phyloP scores from a whole-genome alignment of 73 alveolate species.

The Paramecium sonneborni region DNA sequence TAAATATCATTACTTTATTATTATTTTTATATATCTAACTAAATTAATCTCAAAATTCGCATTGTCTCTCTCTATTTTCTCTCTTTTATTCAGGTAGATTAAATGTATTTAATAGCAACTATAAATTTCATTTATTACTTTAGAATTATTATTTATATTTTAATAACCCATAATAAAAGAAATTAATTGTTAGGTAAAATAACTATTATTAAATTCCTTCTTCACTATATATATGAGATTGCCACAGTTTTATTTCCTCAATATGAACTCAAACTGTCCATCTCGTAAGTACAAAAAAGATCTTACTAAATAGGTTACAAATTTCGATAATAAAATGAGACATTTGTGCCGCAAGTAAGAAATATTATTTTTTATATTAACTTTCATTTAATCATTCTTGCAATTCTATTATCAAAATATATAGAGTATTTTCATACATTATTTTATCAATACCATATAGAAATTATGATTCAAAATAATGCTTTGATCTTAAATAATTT shows the following conservation, averaged over 20 bases:
- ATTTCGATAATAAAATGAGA: slow-evolving; percentile 25
- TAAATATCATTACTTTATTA: too few relatives aligned
- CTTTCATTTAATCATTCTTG: background rate
- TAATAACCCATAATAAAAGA: background rate
- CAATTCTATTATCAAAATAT: too few relatives aligned
- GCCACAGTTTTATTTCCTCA: slow-evolving; percentile 44
- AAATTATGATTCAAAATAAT: too few relatives aligned
- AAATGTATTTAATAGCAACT: too few relatives aligned
- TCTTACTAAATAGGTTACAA: slow-evolving; percentile 35
- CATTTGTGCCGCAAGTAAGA: slow-evolving; percentile 43
- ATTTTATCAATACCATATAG: too few relatives aligned
- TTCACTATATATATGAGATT: slow-evolving; percentile 5
- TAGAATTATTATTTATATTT: background rate
- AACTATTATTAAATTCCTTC: background rate
- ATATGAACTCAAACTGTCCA: slow-evolving; percentile 43
- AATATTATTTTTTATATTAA: background rate
- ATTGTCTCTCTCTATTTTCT: too few relatives aligned
- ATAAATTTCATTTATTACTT: background rate
- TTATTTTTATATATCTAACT: too few relatives aligned
- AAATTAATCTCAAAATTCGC: too few relatives aligned
- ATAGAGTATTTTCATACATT: too few relatives aligned
- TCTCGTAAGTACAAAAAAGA: slow-evolving; percentile 6
- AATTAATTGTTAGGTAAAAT: background rate
- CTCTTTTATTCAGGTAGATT: too few relatives aligned
- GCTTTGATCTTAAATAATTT: too few relatives aligned